A percentile compares a stretch with the other conserved stretches of the same genome.
These are phyloP conservation scores for Fusarium sp. DNA, from an alignment of 2,329 filamentous ascomycete species.

Conservation along the genomic window DNA sequence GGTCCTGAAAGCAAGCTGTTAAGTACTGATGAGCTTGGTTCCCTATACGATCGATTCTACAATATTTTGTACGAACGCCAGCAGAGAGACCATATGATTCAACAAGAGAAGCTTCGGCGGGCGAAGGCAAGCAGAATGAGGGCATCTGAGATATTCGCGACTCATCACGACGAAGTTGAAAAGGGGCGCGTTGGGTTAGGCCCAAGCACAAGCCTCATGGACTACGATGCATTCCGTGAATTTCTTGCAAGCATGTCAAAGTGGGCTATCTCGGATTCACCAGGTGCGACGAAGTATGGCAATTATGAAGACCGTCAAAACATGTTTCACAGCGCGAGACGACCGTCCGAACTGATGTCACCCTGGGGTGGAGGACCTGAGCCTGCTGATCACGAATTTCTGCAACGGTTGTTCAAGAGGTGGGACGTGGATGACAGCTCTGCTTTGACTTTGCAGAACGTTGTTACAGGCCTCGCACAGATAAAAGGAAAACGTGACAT, in stretches of 20 bases:
- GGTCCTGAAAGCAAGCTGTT: constrained; percentile 96
- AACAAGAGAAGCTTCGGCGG: constrained; percentile 78
- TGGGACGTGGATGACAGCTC: constrained; percentile 87
- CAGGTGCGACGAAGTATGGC: constrained; percentile 63
- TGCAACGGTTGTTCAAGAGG: constrained; percentile 85
- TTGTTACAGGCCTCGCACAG: constrained; percentile 88
- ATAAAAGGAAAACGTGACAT: constrained; percentile 96
- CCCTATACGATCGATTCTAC: constrained; percentile 95
- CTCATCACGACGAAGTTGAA: constrained; percentile 70
- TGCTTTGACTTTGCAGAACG: constrained; percentile 88
- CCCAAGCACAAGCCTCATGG: constrained; percentile 92
- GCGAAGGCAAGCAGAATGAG: constrained; percentile 68
- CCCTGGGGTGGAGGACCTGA: constrained; percentile 70
- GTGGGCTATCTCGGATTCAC: constrained; percentile 93
- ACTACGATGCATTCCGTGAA: constrained; percentile 95
- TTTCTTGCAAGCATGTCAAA: constrained; percentile 90
- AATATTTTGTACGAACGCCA: constrained; percentile 91
- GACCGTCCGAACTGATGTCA: constrained; percentile 58
- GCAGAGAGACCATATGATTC: constrained; percentile 80
- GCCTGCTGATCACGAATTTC: constrained; percentile 94
- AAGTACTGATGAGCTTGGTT: constrained; percentile 85
- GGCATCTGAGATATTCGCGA: constrained; percentile 55
- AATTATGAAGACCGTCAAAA: constrained; percentile 66
- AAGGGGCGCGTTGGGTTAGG: constrained; percentile 89
- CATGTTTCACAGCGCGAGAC: constrained; percentile 70